Conservation (phyloP, 495 filamentous ascomycete genomes). For the Penicillium robsamsonii region DNA sequence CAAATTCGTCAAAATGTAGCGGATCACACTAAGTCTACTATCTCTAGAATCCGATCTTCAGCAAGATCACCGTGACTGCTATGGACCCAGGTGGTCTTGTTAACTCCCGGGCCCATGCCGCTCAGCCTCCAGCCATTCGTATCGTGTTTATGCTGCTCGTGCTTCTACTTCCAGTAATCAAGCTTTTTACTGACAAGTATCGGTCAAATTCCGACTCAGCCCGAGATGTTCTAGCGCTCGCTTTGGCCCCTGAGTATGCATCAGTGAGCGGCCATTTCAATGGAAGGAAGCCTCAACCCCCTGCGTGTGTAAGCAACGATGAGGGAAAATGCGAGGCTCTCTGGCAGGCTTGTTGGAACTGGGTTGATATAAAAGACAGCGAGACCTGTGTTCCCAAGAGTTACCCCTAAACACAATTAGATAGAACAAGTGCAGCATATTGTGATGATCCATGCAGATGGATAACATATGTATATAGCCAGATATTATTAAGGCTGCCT, state of each 20-base stretch:
- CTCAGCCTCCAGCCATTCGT: constrained; percentile 40
- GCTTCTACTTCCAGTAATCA: constrained; percentile 32
- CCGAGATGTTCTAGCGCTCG: constrained; percentile 36
- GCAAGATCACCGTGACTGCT: constrained; percentile 43
- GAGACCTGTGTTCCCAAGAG: constrained; percentile 9
- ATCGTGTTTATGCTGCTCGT: constrained; percentile 34
- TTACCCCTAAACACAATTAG: background rate
- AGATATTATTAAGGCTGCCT: no score
- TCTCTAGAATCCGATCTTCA: constrained; percentile 29
- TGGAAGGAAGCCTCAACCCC: constrained; percentile 33
- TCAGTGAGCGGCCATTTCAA: constrained; percentile 42
- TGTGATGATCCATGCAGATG: no score
- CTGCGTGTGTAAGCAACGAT: constrained; percentile 38
- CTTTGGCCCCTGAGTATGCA: constrained; percentile 24
- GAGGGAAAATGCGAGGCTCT: constrained; percentile 41
- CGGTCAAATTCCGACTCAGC: constrained; percentile 31
- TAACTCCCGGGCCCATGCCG: constrained; percentile 45
- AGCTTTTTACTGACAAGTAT: constrained; percentile 9
- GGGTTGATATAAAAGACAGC: constrained; percentile 23
- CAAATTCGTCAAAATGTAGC: background rate
- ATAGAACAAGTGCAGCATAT: no score
- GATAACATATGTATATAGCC: no score
- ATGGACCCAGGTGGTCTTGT: constrained; percentile 47
- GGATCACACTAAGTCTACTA: background rate
- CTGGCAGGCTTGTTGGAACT: constrained; percentile 46